phyloP scores from a whole-genome alignment of 257 asterid species.

The Forsythia viridissima region DNA sequence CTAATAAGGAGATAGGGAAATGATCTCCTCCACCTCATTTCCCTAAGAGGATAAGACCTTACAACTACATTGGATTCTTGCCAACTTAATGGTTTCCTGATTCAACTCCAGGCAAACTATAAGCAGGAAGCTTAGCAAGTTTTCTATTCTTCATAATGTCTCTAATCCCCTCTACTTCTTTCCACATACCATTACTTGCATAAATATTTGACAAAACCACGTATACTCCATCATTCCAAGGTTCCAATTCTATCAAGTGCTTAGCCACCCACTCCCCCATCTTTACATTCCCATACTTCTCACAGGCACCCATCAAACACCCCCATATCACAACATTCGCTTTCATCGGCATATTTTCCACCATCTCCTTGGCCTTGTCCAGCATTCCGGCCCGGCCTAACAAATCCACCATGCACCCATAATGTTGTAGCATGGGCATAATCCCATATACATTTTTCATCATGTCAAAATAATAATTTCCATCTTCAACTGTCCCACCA shows the following conservation, averaged over 20 bases:
- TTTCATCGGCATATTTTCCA: constrained; percentile 82
- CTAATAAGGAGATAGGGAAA: too few relatives aligned
- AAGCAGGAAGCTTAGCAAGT: constrained; percentile 70
- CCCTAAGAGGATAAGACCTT: too few relatives aligned
- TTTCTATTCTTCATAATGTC: constrained; percentile 58
- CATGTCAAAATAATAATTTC: constrained; percentile 64
- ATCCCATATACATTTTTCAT: constrained; percentile 60
- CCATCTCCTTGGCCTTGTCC: constrained; percentile 65
- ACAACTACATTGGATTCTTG: too few relatives aligned
- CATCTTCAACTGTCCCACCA: constrained; percentile 79
- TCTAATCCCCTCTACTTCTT: constrained; percentile 68
- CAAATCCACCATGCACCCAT: constrained; percentile 91
- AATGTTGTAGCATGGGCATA: constrained; percentile 61
- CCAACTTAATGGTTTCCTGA: not conserved
- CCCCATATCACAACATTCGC: constrained; percentile 89
- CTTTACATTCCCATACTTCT: constrained; percentile 72
- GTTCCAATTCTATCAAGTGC: constrained; percentile 76
- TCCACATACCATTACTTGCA: constrained; percentile 77
- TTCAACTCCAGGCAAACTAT: constrained; percentile 47
- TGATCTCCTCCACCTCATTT: too few relatives aligned
- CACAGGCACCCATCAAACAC: constrained; percentile 91
- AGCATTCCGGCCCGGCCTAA: constrained; percentile 83
- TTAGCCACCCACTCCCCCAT: constrained; percentile 82
- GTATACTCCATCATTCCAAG: constrained; percentile 75
- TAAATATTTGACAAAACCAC: constrained; percentile 86